A percentile compares a stretch with the other conserved stretches of the same genome.
phyloP scores from a whole-genome alignment of 1,139 yeast species.

The Pichia cactophila region DNA sequence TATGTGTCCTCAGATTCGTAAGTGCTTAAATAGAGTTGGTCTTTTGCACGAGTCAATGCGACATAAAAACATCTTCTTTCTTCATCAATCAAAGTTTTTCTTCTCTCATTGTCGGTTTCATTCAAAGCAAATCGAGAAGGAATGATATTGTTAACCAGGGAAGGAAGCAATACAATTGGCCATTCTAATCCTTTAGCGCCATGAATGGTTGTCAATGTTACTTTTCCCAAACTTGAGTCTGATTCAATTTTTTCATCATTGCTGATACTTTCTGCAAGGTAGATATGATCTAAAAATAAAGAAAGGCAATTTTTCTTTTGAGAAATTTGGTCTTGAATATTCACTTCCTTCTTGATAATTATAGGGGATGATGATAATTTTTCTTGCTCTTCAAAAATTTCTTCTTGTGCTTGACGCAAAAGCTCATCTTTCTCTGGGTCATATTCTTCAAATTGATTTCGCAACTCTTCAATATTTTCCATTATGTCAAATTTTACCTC shows the following conservation, averaged over 20 bases:
- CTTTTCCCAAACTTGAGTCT: constrained; percentile 20
- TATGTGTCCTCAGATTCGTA: constrained; percentile 6
- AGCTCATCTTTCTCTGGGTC: constrained; percentile 21
- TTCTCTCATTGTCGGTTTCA: constrained; percentile 14
- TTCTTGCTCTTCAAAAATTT: constrained; percentile 5
- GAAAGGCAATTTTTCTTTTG: constrained; percentile 30
- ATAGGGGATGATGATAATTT: not conserved
- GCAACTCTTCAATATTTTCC: constrained; percentile 25
- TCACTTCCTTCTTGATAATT: not conserved
- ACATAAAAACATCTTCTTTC: constrained; percentile 83
- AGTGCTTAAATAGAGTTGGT: constrained; percentile 19
- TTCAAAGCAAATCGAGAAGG: constrained; percentile 24
- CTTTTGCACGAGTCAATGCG: constrained; percentile 77
- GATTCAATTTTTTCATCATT: constrained; percentile 4
- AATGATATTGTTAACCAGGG: constrained; percentile 45
- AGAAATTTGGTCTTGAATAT: not conserved
- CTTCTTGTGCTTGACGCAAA: constrained; percentile 17
- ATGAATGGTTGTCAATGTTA: constrained; percentile 61
- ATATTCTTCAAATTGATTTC: constrained; percentile 22
- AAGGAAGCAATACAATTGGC: constrained; percentile 84
- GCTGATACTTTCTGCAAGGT: constrained; percentile 37
- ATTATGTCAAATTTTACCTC: constrained; percentile 19
- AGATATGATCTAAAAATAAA: constrained; percentile 52
- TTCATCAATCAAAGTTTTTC: constrained; percentile 38
- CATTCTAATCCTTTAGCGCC: constrained; percentile 92